Evolutionary conservation across 2,329 filamentous ascomycete genomes (phyloP).

Genomic region (Alternaria brassicicola): DNA sequence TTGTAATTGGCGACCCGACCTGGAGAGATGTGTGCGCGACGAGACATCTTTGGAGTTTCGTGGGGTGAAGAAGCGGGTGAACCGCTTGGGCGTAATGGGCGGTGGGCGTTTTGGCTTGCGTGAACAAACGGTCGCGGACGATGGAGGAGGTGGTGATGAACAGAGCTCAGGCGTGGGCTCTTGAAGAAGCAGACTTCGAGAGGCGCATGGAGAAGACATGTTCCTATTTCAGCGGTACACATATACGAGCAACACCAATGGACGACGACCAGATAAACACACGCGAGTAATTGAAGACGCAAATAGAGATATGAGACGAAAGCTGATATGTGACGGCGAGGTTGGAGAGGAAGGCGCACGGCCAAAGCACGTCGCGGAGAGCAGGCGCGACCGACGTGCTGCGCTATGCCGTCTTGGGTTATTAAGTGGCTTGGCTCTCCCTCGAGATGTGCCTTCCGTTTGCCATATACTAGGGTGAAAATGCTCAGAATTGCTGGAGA

Average conservation of each 20-base stretch:
- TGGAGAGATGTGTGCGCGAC: constrained; percentile 37
- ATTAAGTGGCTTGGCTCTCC: constrained; percentile 3
- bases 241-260: constrained; percentile 11
- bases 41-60: constrained; percentile 45
- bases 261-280: constrained; percentile 6
- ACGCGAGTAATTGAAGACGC: constrained; percentile 1
- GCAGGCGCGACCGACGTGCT: constrained; percentile 20
- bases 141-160: constrained; percentile 47
- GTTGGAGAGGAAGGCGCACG: constrained; percentile 16
- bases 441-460: neutral
- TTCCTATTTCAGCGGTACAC: constrained; percentile 12
- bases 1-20: constrained; percentile 54
- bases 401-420: constrained; percentile 8
- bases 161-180: constrained; percentile 47
- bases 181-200: constrained; percentile 29
- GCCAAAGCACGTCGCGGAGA: constrained; percentile 16
- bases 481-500: neutral
- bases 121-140: constrained; percentile 34
- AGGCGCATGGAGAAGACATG: constrained; percentile 38
- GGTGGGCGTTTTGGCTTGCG: constrained; percentile 55
- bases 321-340: constrained; percentile 14
- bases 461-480: neutral
- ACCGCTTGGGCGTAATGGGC: constrained; percentile 59
- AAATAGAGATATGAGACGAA: constrained; percentile 11
- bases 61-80: constrained; percentile 59